phyloP scores from a whole-genome alignment of 2,329 filamentous ascomycete species.

The Triangularia verruculosa region DNA sequence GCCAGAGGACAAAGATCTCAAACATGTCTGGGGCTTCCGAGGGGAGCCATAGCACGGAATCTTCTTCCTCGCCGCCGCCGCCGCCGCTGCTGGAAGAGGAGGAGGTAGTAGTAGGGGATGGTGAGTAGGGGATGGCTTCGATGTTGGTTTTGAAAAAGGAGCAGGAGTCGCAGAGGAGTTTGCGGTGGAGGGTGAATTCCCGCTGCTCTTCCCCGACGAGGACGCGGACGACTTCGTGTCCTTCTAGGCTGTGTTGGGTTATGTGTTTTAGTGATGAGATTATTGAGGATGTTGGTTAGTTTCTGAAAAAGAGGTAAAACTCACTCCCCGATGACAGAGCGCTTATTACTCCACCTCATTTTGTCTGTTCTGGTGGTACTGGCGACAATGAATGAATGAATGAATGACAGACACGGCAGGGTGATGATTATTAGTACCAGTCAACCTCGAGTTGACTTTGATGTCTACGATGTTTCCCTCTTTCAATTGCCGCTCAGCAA shows the following conservation, averaged over 20 bases:
- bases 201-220: conserved; percentile 33
- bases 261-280: not conserved
- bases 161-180: conserved; percentile 46
- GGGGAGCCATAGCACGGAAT: conserved; percentile 37
- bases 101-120: too few relatives aligned
- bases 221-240: conserved; percentile 29
- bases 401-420: not conserved
- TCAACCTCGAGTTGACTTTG: not conserved
- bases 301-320: conserved; percentile 9
- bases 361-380: not conserved
- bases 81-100: conserved; percentile 14
- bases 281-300: not conserved
- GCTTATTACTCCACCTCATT: conserved; percentile 24
- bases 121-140: conserved; percentile 36
- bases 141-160: conserved; percentile 48
- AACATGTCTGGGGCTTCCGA: conserved; percentile 52
- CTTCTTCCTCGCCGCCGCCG: conserved; percentile 21
- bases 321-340: conserved; percentile 22
- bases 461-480: not conserved
- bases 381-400: not conserved
- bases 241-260: conserved; percentile 16
- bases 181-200: conserved; percentile 34
- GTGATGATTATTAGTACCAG: not conserved
- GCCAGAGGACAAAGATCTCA: conserved; percentile 51
- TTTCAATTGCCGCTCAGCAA: conserved; percentile 9